phyloP scores from a whole-genome alignment of 2,329 filamentous ascomycete genomes.

The Diatrype stigma region DNA sequence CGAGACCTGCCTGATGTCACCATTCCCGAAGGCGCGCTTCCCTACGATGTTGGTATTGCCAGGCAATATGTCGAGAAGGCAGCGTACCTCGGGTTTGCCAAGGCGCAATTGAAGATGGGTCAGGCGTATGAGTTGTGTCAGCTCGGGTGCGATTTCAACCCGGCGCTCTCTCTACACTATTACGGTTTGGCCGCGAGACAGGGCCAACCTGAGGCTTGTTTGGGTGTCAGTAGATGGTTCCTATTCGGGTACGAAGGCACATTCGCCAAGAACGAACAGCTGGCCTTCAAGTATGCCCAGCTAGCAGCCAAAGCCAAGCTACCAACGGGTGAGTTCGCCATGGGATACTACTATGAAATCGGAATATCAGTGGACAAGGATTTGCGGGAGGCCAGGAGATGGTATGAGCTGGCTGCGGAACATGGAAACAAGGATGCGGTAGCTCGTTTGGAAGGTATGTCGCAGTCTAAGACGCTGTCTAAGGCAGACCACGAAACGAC shows the following conservation, averaged over 20 bases:
- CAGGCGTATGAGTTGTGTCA: constrained; percentile 93
- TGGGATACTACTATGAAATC: constrained; percentile 97
- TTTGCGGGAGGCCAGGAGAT: constrained; percentile 73
- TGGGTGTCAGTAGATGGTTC: constrained; percentile 98
- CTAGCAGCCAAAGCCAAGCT: constrained; percentile 78
- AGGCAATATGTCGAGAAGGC: constrained; percentile 93
- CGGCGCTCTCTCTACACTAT: constrained; percentile 88
- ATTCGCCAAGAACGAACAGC: constrained; percentile 91
- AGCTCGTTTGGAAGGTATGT: constrained; percentile 77
- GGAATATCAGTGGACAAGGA: constrained; percentile 87
- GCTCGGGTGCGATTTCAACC: constrained; percentile 90
- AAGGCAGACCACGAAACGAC: constrained; percentile 91
- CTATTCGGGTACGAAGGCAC: constrained; percentile 89
- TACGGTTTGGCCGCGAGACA: constrained; percentile 90
- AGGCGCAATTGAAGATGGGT: constrained; percentile 96
- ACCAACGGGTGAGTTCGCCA: constrained; percentile 88
- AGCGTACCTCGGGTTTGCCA: constrained; percentile 91
- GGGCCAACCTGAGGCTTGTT: constrained; percentile 87
- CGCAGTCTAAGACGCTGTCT: constrained; percentile 76
- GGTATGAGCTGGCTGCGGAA: constrained; percentile 86
- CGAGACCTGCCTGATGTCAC: constrained; percentile 87
- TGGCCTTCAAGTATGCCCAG: constrained; percentile 87
- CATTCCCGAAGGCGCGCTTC: constrained; percentile 66
- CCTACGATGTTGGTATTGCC: constrained; percentile 67
- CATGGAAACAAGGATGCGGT: constrained; percentile 90